Conservation (phyloP, 441 rosid species). For the Adansonia gregorii region DNA sequence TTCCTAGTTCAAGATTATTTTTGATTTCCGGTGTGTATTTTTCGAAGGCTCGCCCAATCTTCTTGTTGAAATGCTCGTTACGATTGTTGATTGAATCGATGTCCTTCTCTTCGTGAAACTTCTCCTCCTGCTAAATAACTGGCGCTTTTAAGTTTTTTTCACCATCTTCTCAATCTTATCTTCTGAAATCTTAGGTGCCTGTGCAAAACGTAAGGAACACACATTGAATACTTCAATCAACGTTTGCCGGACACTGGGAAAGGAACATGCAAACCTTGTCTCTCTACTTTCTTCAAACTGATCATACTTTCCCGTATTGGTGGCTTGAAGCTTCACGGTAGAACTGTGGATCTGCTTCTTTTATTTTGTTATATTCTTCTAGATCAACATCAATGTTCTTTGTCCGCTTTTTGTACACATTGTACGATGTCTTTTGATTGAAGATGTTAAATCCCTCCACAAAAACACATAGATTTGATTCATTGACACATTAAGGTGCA, state of each 20-base stretch:
- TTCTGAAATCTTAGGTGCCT: slow-evolving; percentile 83
- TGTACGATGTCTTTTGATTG: slow-evolving; percentile 84
- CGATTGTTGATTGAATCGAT: slow-evolving; percentile 95
- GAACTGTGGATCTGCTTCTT: slow-evolving; percentile 97
- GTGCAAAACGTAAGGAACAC: slow-evolving; percentile 26
- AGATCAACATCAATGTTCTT: slow-evolving; percentile 70
- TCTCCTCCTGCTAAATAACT: slow-evolving; percentile 87
- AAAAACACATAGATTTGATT: slow-evolving; percentile 27
- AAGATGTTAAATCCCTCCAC: slow-evolving; percentile 45
- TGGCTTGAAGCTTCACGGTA: slow-evolving; percentile 96
- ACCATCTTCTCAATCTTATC: slow-evolving; percentile 86
- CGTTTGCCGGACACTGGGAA: neutral
- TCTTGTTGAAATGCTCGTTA: slow-evolving; percentile 97
- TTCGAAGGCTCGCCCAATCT: slow-evolving; percentile 89
- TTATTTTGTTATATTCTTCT: slow-evolving; percentile 88
- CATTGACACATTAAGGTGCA: neutral
- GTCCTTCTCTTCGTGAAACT: slow-evolving; percentile 89
- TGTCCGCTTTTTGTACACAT: slow-evolving; percentile 86
- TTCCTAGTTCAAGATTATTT: slow-evolving; percentile 93
- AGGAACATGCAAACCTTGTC: neutral
- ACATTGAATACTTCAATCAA: slow-evolving; percentile 12
- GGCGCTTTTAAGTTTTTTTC: slow-evolving; percentile 75
- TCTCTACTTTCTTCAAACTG: neutral
- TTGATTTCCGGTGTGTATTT: slow-evolving; percentile 89
- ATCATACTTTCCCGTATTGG: slow-evolving; percentile 84